phyloP scores from a whole-genome alignment of 345 rosid genomes.

The Aquilaria malaccensis region DNA sequence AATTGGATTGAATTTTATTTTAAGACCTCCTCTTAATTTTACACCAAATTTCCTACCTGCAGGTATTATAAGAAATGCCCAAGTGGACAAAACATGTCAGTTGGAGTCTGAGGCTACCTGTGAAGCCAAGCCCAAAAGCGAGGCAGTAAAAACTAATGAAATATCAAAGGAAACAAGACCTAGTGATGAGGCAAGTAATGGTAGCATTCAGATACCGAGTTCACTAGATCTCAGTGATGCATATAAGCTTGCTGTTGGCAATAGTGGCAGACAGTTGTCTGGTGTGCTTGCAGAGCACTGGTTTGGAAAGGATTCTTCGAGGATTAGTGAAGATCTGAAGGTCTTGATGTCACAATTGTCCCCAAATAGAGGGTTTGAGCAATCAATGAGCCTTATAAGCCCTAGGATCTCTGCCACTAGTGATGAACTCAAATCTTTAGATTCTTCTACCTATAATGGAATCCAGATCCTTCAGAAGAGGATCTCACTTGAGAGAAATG shows the following conservation, averaged over 20 bases:
- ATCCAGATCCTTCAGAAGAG: constrained; percentile 55
- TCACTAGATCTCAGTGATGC: constrained; percentile 74
- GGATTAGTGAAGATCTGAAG: constrained; percentile 63
- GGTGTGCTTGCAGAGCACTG: constrained; percentile 56
- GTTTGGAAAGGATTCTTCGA: constrained; percentile 65
- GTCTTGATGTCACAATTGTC: constrained; percentile 70
- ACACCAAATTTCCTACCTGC: constrained; percentile 4
- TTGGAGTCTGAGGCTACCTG: constrained; percentile 19
- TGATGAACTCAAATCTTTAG: constrained; percentile 41
- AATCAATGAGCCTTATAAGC: constrained; percentile 41
- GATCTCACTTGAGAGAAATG: constrained; percentile 80
- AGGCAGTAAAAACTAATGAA: constrained; percentile 20
- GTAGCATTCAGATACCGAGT: constrained; percentile 28
- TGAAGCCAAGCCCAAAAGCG: constrained; percentile 8
- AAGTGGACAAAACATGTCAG: constrained; percentile 17
- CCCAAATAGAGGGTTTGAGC: constrained; percentile 59
- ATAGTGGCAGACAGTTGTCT: constrained; percentile 48
- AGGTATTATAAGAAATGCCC: constrained; percentile 35
- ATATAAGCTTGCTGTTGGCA: constrained; percentile 63
- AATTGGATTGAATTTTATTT: too few species aligned
- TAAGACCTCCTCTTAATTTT: background rate
- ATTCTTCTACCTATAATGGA: constrained; percentile 37
- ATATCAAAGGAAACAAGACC: constrained; percentile 31
- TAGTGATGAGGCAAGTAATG: constrained; percentile 20
- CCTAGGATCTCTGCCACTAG: constrained; percentile 44